These are phyloP conservation scores for Quercus variabilis DNA, from an alignment of 306 rosid genomes.

Conservation along the genomic window DNA sequence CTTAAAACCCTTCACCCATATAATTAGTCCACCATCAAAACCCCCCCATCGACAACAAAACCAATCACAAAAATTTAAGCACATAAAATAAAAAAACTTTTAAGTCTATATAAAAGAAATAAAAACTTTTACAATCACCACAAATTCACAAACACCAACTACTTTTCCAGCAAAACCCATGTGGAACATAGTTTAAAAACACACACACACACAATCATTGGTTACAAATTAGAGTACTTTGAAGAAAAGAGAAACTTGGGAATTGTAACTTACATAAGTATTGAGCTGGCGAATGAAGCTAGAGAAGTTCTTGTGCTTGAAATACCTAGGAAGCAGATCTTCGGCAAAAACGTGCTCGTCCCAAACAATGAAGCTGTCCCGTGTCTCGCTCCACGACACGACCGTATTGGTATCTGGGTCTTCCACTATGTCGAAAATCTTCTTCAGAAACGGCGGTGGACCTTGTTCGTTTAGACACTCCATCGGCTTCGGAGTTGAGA, in stretches of 20 bases:
- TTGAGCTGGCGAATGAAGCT: conserved; percentile 98
- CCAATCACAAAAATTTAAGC: neutral
- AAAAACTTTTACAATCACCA: neutral
- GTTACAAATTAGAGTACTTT: neutral
- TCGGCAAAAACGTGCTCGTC: conserved; percentile 75
- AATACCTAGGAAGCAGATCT: conserved; percentile 65
- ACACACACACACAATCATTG: neutral
- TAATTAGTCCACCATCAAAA: neutral
- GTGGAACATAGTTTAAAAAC: no score
- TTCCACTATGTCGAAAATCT: conserved; percentile 85
- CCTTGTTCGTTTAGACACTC: conserved; percentile 66
- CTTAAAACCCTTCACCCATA: conserved; percentile 66
- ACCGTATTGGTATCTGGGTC: conserved; percentile 69
- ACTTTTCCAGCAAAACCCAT: no score
- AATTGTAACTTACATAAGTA: conserved; percentile 57
- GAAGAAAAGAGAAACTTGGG: neutral
- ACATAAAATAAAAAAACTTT: neutral
- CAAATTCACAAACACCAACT: no score
- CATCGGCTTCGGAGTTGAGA: conserved; percentile 53
- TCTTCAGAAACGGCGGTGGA: conserved; percentile 85
- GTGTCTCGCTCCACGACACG: conserved; percentile 70
- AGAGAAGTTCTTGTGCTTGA: conserved; percentile 89
- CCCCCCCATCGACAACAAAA: neutral
- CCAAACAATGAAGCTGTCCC: conserved; percentile 79
- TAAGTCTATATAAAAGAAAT: neutral